Evolutionary conservation across 2,329 filamentous ascomycete genomes (phyloP), one percentile per base, ranked within the genome.

Genomic region (Botrytis tulipae): DNA sequence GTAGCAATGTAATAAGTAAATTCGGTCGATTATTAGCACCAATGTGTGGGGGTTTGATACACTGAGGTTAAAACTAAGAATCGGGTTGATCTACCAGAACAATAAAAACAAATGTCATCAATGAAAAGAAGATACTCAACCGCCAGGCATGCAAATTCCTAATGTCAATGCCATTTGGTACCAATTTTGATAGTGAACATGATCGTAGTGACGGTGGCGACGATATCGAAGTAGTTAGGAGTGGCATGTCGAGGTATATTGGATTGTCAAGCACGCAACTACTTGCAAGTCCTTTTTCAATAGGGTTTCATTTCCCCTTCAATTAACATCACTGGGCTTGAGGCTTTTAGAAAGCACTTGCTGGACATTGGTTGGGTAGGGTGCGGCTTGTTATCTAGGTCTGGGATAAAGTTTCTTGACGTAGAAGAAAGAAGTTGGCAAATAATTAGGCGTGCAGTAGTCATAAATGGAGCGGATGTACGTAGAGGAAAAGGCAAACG

Each of bases 41-140:
- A 87, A 90, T 86, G 88, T 90, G 88, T 90, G 87, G 88, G 35
- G 73, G 73, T 73, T 74, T 74, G 73, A 82, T 83, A 83, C 87
- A 87, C 90, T 86, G 88, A 91, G 89, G 89, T 91, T 91, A 90
- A 91, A 91, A 89, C 66, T 89, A 85, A 89, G 86, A 85, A 84
- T 87, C 82, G 85, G 85, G 84, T 76, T 83, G 66, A 68, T 68
- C 54, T 68, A 57, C 35, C 63, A 84, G 83, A 84, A 88, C 46
- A 68, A 68, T 68, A 68, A 37, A 57, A 68, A 44, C 37, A 68
- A 68, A 57, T 57, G 35, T 57, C 18, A 57, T 68, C 65, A 54
- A 68, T 68, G 35, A 57, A 57, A 16, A 20, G 54, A 68, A 57
- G n/a, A 57, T 57, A 57, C 48, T 57, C 25, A 42, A 18, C 14